These are phyloP conservation scores for Boletales sp. DNA, from an alignment of 768 basidiomycete genomes.

Conservation along the genomic window DNA sequence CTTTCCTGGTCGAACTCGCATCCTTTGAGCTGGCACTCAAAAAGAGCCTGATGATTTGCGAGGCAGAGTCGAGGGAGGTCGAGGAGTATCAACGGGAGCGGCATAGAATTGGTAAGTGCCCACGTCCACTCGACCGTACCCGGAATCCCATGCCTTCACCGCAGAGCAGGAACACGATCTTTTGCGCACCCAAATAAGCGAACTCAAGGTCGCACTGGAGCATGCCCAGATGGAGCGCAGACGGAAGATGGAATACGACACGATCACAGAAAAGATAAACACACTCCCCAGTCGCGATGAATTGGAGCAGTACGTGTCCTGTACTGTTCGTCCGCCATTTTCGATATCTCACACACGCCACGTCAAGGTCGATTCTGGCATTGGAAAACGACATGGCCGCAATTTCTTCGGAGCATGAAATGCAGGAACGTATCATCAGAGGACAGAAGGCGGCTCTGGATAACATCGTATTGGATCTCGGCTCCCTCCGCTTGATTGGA, in stretches of 20 bases:
- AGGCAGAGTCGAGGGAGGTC: conserved; percentile 82
- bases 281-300: conserved; percentile 73
- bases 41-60: conserved; percentile 80
- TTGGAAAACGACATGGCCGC: conserved; percentile 78
- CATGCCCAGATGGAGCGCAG: conserved; percentile 73
- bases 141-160: not conserved
- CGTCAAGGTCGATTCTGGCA: conserved; percentile 55
- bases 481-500: conserved; percentile 60
- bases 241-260: conserved; percentile 85
- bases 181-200: conserved; percentile 67
- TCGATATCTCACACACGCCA: not conserved
- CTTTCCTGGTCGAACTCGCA: conserved; percentile 73
- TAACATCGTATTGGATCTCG: conserved; percentile 58
- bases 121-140: not conserved
- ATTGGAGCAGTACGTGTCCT: conserved; percentile 61
- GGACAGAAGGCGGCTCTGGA: conserved; percentile 69
- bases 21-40: conserved; percentile 72
- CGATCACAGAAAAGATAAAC: conserved; percentile 79
- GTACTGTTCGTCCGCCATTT: no score
- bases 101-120: conserved; percentile 62
- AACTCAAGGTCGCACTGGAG: conserved; percentile 72
- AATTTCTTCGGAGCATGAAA: conserved; percentile 71
- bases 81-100: conserved; percentile 77
- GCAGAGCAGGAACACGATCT: conserved; percentile 70
- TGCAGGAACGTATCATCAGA: conserved; percentile 61